These are phyloP conservation scores for Iberis pinnata DNA, from an alignment of 345 rosid species.

Conservation along the genomic window DNA sequence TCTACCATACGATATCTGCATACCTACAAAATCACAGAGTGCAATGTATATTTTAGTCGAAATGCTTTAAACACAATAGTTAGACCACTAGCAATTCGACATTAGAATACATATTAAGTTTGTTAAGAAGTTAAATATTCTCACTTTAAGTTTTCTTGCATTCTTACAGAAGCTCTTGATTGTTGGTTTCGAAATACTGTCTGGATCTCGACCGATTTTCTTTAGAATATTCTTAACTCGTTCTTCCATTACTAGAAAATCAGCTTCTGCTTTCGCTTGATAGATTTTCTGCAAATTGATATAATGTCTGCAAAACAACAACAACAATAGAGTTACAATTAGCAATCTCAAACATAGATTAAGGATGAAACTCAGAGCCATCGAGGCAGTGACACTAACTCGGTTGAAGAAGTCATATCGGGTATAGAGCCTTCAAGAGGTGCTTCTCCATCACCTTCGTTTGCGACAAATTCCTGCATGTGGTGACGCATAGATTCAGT, in stretches of 20 bases:
- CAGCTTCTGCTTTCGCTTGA: slow-evolving; percentile 89
- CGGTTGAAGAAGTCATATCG: slow-evolving; percentile 99
- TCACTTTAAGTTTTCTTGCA: slow-evolving; percentile 83
- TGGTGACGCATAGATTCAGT: not conserved
- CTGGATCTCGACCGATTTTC: slow-evolving; percentile 67
- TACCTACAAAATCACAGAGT: slow-evolving; percentile 43
- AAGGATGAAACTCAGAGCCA: not conserved
- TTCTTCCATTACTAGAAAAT: slow-evolving; percentile 65
- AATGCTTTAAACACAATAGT: slow-evolving; percentile 7
- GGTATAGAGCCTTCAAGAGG: slow-evolving; percentile 99
- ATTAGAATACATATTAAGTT: not conserved
- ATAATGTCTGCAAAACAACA: slow-evolving; percentile 65
- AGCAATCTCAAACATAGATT: slow-evolving; percentile 14
- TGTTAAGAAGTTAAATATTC: slow-evolving; percentile 17
- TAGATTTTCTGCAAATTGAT: slow-evolving; percentile 81
- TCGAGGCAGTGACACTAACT: slow-evolving; percentile 44
- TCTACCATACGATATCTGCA: slow-evolving; percentile 68
- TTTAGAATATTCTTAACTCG: slow-evolving; percentile 52
- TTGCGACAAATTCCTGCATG: slow-evolving; percentile 70
- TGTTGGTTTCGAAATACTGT: slow-evolving; percentile 54
- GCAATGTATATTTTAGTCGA: not conserved
- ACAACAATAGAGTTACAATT: slow-evolving; percentile 6
- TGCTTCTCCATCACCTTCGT: slow-evolving; percentile 85
- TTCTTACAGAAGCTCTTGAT: slow-evolving; percentile 79
- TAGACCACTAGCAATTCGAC: not conserved